These are phyloP conservation scores for Telfairia occidentalis DNA, from an alignment of 331 rosid genomes.

Conservation along the genomic window DNA sequence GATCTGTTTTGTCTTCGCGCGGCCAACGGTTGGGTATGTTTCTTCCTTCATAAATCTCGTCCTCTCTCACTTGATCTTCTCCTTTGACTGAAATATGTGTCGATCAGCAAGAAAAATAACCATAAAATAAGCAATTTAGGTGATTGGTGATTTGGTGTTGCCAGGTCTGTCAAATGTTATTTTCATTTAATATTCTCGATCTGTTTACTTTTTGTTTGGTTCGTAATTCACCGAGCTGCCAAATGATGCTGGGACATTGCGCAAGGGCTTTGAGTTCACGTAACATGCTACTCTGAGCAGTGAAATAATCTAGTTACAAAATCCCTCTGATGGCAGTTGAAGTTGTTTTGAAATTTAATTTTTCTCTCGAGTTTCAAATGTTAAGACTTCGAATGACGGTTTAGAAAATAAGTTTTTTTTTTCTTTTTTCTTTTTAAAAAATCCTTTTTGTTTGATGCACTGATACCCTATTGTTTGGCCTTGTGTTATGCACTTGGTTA, in stretches of 20 bases:
- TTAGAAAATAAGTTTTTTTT: neutral
- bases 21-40: neutral
- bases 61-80: neutral
- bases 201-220: neutral
- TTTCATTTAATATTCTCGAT: neutral
- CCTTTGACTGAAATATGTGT: neutral
- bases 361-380: neutral
- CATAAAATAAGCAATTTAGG: neutral
- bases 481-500: neutral
- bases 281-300: neutral
- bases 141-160: neutral
- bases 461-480: neutral
- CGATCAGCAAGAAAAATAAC: neutral
- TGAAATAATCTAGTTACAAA: constrained; percentile 3
- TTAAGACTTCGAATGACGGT: neutral
- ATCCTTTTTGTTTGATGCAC: neutral
- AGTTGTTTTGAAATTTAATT: neutral
- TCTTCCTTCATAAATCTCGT: neutral
- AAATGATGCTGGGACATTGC: constrained; percentile 19
- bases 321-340: constrained; percentile 17
- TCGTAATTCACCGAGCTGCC: neutral
- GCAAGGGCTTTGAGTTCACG: constrained; percentile 21
- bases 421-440: neutral
- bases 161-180: neutral
- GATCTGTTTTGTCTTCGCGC: neutral